These are phyloP conservation scores for Leccinum variicolor DNA, from an alignment of 768 basidiomycete genomes.

Conservation along the genomic window DNA sequence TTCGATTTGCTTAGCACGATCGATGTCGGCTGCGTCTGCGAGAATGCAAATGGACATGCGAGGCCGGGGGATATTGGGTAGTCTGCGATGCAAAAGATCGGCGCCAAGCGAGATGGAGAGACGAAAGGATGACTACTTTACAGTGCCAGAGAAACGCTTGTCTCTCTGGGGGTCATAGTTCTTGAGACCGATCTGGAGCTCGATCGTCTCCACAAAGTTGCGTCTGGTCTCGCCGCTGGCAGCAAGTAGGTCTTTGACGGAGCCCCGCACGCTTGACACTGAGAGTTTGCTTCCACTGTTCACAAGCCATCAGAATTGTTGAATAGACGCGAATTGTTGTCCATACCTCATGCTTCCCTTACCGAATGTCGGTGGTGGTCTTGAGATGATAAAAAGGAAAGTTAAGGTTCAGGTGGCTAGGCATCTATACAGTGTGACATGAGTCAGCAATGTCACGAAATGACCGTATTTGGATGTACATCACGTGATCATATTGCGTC, in stretches of 20 bases:
- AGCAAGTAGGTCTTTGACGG: conserved; percentile 85
- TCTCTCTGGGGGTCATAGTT: conserved; percentile 99
- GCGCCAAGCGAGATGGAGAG: neutral
- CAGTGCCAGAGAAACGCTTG: conserved; percentile 99
- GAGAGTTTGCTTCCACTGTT: conserved; percentile 73
- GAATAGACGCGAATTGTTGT: neutral
- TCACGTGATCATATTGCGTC: conserved; percentile 24
- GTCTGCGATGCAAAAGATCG: conserved; percentile 42
- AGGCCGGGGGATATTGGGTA: conserved; percentile 95
- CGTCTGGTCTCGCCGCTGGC: conserved; percentile 87
- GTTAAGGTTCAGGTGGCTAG: conserved; percentile 32
- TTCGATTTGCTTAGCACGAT: conserved; percentile 96
- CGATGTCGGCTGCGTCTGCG: conserved; percentile 97
- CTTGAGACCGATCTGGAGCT: conserved; percentile 95
- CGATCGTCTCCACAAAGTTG: conserved; percentile 95
- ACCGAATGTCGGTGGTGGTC: conserved; percentile 3
- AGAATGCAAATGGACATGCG: conserved; percentile 99
- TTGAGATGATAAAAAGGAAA: conserved; percentile 23
- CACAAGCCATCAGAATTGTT: neutral
- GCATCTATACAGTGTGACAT: conserved; percentile 36
- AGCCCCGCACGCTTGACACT: conserved; percentile 99
- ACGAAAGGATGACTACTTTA: conserved; percentile 60
- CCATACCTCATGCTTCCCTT: conserved; percentile 19
- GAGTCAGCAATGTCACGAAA: conserved; percentile 18
- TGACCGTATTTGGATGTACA: accelerated